Evolutionary conservation across 352 stramenopile genomes (phyloP).

Genomic region (Thraustochytrium sp.): DNA sequence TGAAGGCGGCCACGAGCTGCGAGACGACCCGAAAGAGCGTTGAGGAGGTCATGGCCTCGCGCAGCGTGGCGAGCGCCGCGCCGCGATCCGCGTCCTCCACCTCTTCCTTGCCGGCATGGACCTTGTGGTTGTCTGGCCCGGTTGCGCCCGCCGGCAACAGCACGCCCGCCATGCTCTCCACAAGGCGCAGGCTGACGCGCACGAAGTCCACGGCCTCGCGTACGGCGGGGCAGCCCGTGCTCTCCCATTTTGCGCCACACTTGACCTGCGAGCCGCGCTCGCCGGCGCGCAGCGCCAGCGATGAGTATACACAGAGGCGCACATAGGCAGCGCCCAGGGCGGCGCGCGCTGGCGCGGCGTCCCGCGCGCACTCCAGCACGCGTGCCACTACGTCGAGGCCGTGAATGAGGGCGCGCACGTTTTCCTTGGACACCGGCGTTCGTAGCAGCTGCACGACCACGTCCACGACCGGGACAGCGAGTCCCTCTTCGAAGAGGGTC

Average conservation of each 20-base stretch:
- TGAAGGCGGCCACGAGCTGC: conserved; percentile 31
- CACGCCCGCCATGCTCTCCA: not conserved
- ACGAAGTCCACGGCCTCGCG: not conserved
- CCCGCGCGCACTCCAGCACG: not conserved
- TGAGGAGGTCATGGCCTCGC: not conserved
- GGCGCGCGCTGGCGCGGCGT: too few relatives aligned
- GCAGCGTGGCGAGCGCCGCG: not conserved
- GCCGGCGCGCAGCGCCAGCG: not conserved
- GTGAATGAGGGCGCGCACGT: not conserved
- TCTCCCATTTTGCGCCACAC: conserved; percentile 1
- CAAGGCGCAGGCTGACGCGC: not conserved
- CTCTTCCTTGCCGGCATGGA: too few relatives aligned
- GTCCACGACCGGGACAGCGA: not conserved
- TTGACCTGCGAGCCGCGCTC: conserved; percentile 30
- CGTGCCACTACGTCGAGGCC: not conserved
- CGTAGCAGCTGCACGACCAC: conserved; percentile 9
- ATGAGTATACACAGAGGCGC: conserved; percentile 13
- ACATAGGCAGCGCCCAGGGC: not conserved
- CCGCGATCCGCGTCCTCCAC: not conserved
- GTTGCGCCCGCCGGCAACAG: not conserved
- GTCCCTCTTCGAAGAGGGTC: not conserved
- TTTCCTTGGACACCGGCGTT: not conserved
- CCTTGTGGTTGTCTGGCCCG: too few relatives aligned
- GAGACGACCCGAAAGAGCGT: conserved; percentile 17
- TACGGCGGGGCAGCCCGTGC: not conserved